These are phyloP conservation scores for Suhomyces yuchorum DNA, from an alignment of 1,139 yeast species.

Conservation along the genomic window DNA sequence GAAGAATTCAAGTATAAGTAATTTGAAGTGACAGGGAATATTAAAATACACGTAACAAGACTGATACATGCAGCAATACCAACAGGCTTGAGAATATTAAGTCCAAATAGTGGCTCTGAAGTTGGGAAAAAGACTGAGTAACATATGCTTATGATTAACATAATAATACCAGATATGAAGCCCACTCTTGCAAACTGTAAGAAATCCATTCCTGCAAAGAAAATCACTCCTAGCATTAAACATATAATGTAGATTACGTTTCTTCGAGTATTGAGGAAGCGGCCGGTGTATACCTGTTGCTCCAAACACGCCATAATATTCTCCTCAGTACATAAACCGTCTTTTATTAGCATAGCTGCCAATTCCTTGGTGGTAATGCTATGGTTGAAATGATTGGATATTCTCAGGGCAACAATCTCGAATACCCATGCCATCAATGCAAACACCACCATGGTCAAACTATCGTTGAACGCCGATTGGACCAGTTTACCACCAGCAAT, in stretches of 20 bases:
- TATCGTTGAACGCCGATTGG: conserved; percentile 20
- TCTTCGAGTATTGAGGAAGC: conserved; percentile 30
- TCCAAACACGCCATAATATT: conserved; percentile 25
- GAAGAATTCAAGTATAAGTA: conserved; percentile 26
- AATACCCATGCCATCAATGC: conserved; percentile 29
- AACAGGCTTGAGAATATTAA: conserved; percentile 27
- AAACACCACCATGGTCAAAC: conserved; percentile 22
- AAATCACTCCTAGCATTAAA: conserved; percentile 27
- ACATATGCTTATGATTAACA: conserved; percentile 26
- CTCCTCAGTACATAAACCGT: conserved; percentile 31
- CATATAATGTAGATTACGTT: conserved; percentile 32
- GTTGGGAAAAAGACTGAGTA: conserved; percentile 33
- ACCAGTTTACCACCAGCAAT: conserved; percentile 34
- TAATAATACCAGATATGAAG: conserved; percentile 28
- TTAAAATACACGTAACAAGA: conserved; percentile 22
- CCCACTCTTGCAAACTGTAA: conserved; percentile 25
- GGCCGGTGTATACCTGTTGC: conserved; percentile 29
- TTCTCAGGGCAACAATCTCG: conserved; percentile 29
- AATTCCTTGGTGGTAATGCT: conserved; percentile 25
- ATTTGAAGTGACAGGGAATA: conserved; percentile 38
- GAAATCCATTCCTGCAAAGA: conserved; percentile 28
- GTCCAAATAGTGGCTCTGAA: conserved; percentile 29
- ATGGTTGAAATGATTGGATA: conserved; percentile 30
- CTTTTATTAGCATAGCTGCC: conserved; percentile 23
- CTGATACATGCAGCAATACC: conserved; percentile 29